phyloP scores from a whole-genome alignment of 371 early-diverging fungal species.

The Mucor sp. region DNA sequence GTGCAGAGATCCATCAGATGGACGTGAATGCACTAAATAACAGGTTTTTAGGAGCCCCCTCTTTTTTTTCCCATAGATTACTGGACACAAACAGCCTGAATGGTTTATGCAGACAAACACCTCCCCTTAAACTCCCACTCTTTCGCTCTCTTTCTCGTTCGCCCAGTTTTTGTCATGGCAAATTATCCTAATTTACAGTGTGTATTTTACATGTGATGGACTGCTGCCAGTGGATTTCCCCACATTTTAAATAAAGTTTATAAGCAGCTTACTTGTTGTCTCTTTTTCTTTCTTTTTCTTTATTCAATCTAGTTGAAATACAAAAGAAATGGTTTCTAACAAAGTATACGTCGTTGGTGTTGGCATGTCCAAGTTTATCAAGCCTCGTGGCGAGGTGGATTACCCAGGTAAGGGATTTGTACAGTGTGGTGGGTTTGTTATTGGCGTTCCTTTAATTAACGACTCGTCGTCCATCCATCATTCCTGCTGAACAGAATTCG shows the following conservation, averaged over 20 bases:
- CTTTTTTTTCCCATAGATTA: neutral
- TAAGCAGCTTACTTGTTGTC: neutral
- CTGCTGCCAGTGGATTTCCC: neutral
- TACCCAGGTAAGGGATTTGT: slow-evolving; percentile 54
- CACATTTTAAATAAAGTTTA: slow-evolving; percentile 1
- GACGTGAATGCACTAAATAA: neutral
- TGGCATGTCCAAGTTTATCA: slow-evolving; percentile 72
- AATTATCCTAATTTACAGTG: neutral
- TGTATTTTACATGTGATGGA: slow-evolving; percentile 4
- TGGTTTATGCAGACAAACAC: neutral
- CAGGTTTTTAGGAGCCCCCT: neutral
- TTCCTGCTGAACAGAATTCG: slow-evolving; percentile 52
- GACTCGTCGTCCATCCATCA: neutral
- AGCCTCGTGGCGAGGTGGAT: slow-evolving; percentile 61
- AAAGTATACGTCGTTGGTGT: slow-evolving; percentile 61
- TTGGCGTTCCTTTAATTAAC: neutral
- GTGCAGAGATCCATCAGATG: neutral
- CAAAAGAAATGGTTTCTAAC: slow-evolving; percentile 19
- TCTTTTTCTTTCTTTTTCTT: neutral
- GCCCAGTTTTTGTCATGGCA: neutral
- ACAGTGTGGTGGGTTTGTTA: no score
- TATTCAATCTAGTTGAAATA: neutral
- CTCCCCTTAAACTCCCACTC: neutral
- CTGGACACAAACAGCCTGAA: neutral
- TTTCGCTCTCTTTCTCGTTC: no score